Evolutionary conservation across 441 rosid species (phyloP).

Genomic region (Francoa sonchifolia): DNA sequence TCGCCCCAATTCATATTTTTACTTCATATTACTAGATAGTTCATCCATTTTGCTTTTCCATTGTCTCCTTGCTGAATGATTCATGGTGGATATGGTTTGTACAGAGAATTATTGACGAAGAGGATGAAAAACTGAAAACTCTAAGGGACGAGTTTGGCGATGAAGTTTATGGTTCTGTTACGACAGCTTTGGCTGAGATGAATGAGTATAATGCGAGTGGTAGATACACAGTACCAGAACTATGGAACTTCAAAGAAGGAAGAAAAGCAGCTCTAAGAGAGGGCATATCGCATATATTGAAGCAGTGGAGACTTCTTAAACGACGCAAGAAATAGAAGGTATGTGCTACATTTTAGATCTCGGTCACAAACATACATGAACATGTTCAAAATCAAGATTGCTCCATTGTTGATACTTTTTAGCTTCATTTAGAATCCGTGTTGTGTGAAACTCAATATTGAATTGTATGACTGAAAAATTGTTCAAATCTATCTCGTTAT

Average conservation of each 20-base stretch:
- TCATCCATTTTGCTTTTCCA: neutral
- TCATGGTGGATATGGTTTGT: slow-evolving; percentile 10
- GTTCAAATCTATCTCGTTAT: no score
- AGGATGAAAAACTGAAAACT: slow-evolving; percentile 50
- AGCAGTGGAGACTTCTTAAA: no score
- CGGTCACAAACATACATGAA: no score
- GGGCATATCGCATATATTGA: slow-evolving; percentile 40
- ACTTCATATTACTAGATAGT: neutral
- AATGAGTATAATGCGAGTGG: slow-evolving; percentile 90
- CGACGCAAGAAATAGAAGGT: no score
- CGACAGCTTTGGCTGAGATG: slow-evolving; percentile 51
- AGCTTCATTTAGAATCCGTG: no score
- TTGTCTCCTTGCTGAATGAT: slow-evolving; percentile 1
- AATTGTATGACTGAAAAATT: no score
- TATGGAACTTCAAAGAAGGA: slow-evolving; percentile 62
- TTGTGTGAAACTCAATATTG: no score
- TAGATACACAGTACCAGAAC: slow-evolving; percentile 59
- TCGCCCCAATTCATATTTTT: no score
- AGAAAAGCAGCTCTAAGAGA: slow-evolving; percentile 56
- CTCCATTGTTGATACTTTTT: no score
- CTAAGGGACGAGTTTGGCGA: slow-evolving; percentile 50
- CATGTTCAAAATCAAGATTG: no score
- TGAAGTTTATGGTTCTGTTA: slow-evolving; percentile 45
- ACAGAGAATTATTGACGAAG: slow-evolving; percentile 56
- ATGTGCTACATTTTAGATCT: no score